Percentiles rank a stretch among this genome's conserved stretches.
These are phyloP conservation scores for Saccharum spontaneum DNA, from an alignment of 176 grass and related monocot species.

Conservation along the genomic window DNA sequence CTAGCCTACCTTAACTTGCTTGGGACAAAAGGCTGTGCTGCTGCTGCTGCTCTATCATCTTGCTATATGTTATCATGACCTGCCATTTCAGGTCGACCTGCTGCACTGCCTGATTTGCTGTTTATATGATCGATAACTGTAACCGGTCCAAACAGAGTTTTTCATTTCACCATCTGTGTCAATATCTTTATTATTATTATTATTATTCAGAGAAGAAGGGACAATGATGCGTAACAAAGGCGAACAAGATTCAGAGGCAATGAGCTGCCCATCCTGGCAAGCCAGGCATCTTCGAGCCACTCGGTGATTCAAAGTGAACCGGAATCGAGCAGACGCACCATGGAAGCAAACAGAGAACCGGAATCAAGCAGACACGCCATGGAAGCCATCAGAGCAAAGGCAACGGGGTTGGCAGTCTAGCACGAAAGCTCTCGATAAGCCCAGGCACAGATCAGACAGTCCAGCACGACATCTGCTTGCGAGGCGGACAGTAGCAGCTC, in stretches of 20 bases:
- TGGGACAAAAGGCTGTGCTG: too few relatives aligned
- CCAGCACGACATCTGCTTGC: background rate
- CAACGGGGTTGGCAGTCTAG: background rate
- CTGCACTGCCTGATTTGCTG: background rate
- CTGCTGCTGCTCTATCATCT: too few relatives aligned
- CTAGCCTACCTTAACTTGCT: too few relatives aligned
- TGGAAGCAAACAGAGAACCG: constrained; percentile 34
- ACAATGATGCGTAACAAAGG: background rate
- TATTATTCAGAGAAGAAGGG: background rate
- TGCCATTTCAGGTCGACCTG: background rate
- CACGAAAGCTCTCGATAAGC: background rate
- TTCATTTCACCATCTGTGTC: background rate
- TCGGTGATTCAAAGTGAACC: constrained; percentile 16
- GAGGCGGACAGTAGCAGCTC: background rate
- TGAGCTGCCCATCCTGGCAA: background rate
- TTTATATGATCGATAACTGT: background rate
- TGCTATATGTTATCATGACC: background rate
- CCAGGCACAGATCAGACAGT: background rate
- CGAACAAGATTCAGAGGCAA: background rate
- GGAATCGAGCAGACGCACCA: background rate
- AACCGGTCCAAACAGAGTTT: background rate
- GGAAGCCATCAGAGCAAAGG: constrained; percentile 20
- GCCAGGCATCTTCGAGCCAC: background rate
- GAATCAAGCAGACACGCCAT: background rate
- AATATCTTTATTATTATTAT: too few relatives aligned